Conservation (phyloP, 768 basidiomycete genomes). For the Lentinula guzmanii region DNA sequence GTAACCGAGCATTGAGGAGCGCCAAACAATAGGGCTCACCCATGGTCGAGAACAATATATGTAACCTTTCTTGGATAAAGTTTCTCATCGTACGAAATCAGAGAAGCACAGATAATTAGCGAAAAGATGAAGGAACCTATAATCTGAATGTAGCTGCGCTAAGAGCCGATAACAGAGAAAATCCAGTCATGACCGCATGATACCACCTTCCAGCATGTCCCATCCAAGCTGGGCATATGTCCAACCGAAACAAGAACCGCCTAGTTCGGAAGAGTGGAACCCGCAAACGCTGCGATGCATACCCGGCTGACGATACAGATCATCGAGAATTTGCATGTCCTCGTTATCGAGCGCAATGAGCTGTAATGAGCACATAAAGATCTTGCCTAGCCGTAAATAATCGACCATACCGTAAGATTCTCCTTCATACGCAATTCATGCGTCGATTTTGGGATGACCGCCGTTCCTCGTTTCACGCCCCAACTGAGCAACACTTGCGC, state of each 20-base stretch:
- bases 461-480: constrained; percentile 47
- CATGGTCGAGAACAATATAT: neutral
- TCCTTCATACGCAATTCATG: constrained; percentile 32
- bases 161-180: no score
- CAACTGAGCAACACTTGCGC: constrained; percentile 53
- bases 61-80: neutral
- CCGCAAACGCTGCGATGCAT: constrained; percentile 32
- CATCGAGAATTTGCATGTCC: constrained; percentile 32
- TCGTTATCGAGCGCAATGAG: constrained; percentile 20
- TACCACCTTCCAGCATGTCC: constrained; percentile 24
- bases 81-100: neutral
- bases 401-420: constrained; percentile 30
- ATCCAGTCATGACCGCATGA: constrained; percentile 2
- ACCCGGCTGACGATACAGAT: constrained; percentile 29
- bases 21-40: neutral
- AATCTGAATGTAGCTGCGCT: no score
- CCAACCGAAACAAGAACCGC: constrained; percentile 29
- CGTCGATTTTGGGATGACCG: constrained; percentile 50
- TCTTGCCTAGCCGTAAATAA: neutral
- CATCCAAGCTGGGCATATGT: constrained; percentile 31
- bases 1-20: neutral
- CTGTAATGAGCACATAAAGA: constrained; percentile 18
- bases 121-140: no score
- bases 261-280: constrained; percentile 22
- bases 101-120: neutral